These are phyloP conservation scores for Gossypium schwendimanii DNA, from an alignment of 441 rosid species.

Conservation along the genomic window DNA sequence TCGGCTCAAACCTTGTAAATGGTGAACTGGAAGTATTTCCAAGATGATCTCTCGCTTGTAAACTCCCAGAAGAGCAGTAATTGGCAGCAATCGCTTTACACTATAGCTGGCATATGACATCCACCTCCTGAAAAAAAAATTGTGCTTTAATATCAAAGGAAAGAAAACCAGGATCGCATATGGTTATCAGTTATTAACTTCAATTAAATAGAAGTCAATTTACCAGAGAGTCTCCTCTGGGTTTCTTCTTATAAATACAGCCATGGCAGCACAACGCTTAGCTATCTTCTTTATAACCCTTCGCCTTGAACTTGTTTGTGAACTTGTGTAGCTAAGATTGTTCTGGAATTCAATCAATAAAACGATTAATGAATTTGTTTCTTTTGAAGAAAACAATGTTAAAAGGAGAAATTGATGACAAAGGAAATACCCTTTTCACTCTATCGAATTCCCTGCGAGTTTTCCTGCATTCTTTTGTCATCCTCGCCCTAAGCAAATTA, in stretches of 20 bases:
- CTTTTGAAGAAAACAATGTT: not conserved
- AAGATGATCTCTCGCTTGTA: slow-evolving; percentile 12
- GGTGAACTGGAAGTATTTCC: slow-evolving; percentile 6
- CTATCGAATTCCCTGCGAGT: slow-evolving; percentile 1
- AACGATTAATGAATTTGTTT: not conserved
- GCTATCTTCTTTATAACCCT: slow-evolving; percentile 10
- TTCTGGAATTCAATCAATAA: slow-evolving; percentile 8
- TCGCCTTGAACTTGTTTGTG: slow-evolving; percentile 6
- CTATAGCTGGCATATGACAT: slow-evolving; percentile 4
- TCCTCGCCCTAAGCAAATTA: not conserved
- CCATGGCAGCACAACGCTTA: slow-evolving; percentile 11
- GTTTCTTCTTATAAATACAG: slow-evolving; percentile 5
- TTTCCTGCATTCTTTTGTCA: not conserved
- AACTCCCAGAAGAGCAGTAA: slow-evolving; percentile 4
- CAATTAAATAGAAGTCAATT: not conserved
- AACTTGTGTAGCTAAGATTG: not conserved
- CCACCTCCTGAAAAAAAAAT: slow-evolving; percentile 18
- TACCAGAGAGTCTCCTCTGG: slow-evolving; percentile 17
- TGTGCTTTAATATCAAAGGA: slow-evolving; percentile 6
- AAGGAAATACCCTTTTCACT: slow-evolving; percentile 1
- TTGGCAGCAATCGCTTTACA: slow-evolving; percentile 10
- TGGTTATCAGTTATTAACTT: not conserved
- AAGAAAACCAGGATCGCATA: not conserved
- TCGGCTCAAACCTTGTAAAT: slow-evolving; percentile 19
- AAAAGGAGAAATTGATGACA: not conserved